These are phyloP conservation scores for Hirsutella minnesotensis DNA, from an alignment of 2,329 filamentous ascomycete genomes.

Conservation along the genomic window DNA sequence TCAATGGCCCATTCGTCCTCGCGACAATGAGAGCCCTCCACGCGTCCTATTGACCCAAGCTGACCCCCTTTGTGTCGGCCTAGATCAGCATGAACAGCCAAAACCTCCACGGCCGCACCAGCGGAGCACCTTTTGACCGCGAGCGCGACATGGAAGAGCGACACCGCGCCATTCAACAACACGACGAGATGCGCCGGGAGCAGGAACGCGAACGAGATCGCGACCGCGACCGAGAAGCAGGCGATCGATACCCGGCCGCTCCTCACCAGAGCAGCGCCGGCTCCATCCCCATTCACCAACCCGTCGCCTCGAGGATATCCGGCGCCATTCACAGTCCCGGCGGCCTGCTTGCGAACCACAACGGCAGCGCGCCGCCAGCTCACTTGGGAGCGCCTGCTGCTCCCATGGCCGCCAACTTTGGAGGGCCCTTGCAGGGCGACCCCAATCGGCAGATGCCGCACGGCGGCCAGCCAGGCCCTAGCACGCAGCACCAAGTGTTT, in stretches of 20 bases:
- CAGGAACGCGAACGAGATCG: slow-evolving; percentile 53
- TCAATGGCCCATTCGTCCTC: background rate
- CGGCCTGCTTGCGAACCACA: slow-evolving; percentile 68
- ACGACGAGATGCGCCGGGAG: slow-evolving; percentile 36
- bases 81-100: slow-evolving; percentile 33
- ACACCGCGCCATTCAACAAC: slow-evolving; percentile 32
- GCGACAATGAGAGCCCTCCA: too few species aligned
- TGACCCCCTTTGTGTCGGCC: background rate
- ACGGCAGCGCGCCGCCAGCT: slow-evolving; percentile 42
- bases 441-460: slow-evolving; percentile 40
- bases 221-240: slow-evolving; percentile 50
- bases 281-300: slow-evolving; percentile 87
- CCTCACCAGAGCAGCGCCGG: slow-evolving; percentile 75
- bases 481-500: slow-evolving; percentile 44
- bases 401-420: slow-evolving; percentile 36
- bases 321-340: slow-evolving; percentile 87
- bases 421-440: slow-evolving; percentile 42
- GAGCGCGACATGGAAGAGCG: slow-evolving; percentile 37
- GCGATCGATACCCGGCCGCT: slow-evolving; percentile 57
- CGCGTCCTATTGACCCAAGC: too few species aligned
- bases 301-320: slow-evolving; percentile 70
- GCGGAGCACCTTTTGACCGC: slow-evolving; percentile 31
- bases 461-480: slow-evolving; percentile 32
- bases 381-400: slow-evolving; percentile 40
- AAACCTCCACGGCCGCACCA: slow-evolving; percentile 27